phyloP scores from a whole-genome alignment of 331 rosid genomes.

The Phaseolus coccineus region DNA sequence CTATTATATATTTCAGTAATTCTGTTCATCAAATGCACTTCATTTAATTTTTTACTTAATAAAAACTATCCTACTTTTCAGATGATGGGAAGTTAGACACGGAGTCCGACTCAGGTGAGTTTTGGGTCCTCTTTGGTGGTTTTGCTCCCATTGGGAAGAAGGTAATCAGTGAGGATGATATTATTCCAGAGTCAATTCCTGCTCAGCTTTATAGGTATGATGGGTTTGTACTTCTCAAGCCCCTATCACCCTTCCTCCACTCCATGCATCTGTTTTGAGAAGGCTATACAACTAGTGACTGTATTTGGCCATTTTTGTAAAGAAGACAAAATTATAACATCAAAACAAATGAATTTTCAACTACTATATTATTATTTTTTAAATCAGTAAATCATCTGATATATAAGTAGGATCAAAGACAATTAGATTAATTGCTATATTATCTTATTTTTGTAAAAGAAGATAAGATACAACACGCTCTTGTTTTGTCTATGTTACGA shows the following conservation, averaged over 20 bases:
- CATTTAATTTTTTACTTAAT: slow-evolving; percentile 33
- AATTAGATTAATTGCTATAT: slow-evolving; percentile 10
- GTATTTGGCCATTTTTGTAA: neutral
- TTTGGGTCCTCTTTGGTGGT: slow-evolving; percentile 98
- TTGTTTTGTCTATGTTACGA: neutral
- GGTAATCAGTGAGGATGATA: slow-evolving; percentile 78
- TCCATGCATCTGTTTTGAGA: neutral
- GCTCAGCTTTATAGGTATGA: slow-evolving; percentile 75
- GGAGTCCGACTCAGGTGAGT: slow-evolving; percentile 95
- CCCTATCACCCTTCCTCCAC: neutral
- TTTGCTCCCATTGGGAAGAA: slow-evolving; percentile 96
- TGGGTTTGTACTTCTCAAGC: slow-evolving; percentile 4
- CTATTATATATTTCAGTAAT: slow-evolving; percentile 18
- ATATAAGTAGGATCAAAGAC: slow-evolving; percentile 19
- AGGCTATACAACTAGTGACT: neutral
- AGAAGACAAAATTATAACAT: neutral
- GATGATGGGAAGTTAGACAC: slow-evolving; percentile 98
- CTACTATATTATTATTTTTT: neutral
- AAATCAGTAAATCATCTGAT: neutral
- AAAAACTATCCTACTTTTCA: slow-evolving; percentile 46
- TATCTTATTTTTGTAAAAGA: neutral
- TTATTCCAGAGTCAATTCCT: slow-evolving; percentile 76
- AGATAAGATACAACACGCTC: neutral
- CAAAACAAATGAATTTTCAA: neutral
- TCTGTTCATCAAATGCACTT: slow-evolving; percentile 30